A percentile compares a stretch with the other conserved stretches of the same genome.
Evolutionary conservation across 1,284 basidiomycete species (phyloP).

Genomic region (Marasmius oreades): DNA sequence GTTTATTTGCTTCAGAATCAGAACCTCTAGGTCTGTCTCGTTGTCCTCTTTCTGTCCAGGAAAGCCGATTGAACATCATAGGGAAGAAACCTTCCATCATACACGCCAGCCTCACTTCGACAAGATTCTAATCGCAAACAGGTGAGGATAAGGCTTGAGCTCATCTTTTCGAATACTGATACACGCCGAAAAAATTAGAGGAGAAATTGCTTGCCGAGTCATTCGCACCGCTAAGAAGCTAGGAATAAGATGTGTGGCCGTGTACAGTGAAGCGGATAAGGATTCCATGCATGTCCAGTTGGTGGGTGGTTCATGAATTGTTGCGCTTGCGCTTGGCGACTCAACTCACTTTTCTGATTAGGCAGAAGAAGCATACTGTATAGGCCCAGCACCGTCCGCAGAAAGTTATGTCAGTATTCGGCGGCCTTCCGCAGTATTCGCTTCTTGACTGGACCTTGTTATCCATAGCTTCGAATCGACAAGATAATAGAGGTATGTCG

Average conservation of each 20-base stretch:
- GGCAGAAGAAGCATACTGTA: slow-evolving; percentile 96
- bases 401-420: slow-evolving; percentile 77
- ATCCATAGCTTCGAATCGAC: slow-evolving; percentile 77
- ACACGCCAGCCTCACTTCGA: slow-evolving; percentile 28
- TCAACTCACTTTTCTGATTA: slow-evolving; percentile 25
- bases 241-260: slow-evolving; percentile 86
- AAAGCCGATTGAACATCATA: neutral
- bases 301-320: slow-evolving; percentile 34
- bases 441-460: slow-evolving; percentile 7
- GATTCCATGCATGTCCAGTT: slow-evolving; percentile 76
- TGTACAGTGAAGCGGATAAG: slow-evolving; percentile 84
- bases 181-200: slow-evolving; percentile 49
- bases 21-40: neutral
- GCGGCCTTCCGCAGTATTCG: neutral
- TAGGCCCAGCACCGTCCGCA: slow-evolving; percentile 84
- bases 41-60: neutral
- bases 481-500: slow-evolving; percentile 84
- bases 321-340: neutral
- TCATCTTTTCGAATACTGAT: neutral
- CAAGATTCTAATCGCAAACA: slow-evolving; percentile 85
- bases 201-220: slow-evolving; percentile 92
- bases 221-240: slow-evolving; percentile 87
- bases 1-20: neutral
- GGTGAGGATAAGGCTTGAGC: slow-evolving; percentile 35
- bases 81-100: neutral